phyloP scores from a whole-genome alignment of 179 eudicot genomes.

The Spinacia oleracea region DNA sequence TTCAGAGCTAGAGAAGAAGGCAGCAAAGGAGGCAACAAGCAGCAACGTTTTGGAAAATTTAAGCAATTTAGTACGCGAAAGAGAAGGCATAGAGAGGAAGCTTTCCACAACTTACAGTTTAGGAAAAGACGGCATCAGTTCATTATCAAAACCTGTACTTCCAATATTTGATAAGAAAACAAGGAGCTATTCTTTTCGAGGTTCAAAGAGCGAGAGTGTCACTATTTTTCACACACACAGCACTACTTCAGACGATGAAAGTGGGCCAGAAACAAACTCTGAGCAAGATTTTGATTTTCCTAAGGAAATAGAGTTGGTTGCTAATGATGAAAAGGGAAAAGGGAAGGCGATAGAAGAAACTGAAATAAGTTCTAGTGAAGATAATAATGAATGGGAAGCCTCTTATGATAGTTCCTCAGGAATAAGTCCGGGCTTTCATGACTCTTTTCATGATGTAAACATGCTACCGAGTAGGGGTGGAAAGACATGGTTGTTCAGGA shows the following conservation, averaged over 20 bases:
- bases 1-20: conserved; percentile 63
- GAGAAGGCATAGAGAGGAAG: conserved; percentile 65
- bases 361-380: conserved; percentile 45
- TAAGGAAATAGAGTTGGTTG: conserved; percentile 27
- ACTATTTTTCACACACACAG: conserved; percentile 55
- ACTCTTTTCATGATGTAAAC: conserved; percentile 18
- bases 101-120: conserved; percentile 88
- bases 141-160: conserved; percentile 45
- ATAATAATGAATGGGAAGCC: conserved; percentile 30
- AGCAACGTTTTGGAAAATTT: conserved; percentile 55
- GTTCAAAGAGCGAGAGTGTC: conserved; percentile 45
- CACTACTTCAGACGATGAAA: conserved; percentile 38
- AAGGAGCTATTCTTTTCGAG: conserved; percentile 61
- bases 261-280: conserved; percentile 32
- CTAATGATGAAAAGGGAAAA: conserved; percentile 38
- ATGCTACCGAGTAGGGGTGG: conserved; percentile 23
- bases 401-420: conserved; percentile 23
- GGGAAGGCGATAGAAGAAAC: conserved; percentile 37
- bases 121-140: conserved; percentile 51
- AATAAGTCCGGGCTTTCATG: conserved; percentile 27
- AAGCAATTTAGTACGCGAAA: conserved; percentile 56
- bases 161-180: conserved; percentile 55
- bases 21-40: conserved; percentile 52
- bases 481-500: conserved; percentile 40
- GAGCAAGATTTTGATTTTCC: conserved; percentile 26